Evolutionary conservation across 2,329 filamentous ascomycete species (phyloP).

Genomic region (Apiospora saccharicola): DNA sequence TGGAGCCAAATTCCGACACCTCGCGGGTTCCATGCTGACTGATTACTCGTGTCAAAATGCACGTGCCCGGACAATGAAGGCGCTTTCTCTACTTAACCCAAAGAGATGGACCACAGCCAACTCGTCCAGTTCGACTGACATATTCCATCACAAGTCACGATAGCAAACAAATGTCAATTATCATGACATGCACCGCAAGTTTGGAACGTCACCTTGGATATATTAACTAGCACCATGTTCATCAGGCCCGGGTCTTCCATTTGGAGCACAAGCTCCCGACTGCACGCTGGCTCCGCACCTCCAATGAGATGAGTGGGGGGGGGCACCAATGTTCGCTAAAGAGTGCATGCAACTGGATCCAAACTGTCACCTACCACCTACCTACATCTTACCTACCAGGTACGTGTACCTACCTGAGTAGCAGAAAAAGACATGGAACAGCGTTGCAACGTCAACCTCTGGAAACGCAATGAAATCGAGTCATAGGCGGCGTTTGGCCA

Average conservation of each 20-base stretch:
- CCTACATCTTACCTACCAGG: too few species aligned
- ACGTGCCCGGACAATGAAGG: background rate
- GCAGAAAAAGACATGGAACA: conserved; percentile 26
- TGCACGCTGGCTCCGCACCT: background rate
- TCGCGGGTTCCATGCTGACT: conserved; percentile 2
- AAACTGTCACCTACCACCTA: background rate
- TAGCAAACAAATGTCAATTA: background rate
- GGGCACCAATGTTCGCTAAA: background rate
- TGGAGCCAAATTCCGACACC: background rate
- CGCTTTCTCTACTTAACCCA: background rate
- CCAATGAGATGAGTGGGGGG: background rate
- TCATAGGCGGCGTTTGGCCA: conserved; percentile 26
- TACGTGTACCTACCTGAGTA: background rate
- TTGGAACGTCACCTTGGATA: background rate
- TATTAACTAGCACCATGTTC: background rate
- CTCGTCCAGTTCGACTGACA: background rate
- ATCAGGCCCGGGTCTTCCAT: background rate
- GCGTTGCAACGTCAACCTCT: conserved; percentile 24
- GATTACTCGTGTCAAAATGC: background rate
- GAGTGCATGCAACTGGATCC: background rate
- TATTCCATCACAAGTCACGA: background rate
- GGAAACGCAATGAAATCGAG: conserved; percentile 31
- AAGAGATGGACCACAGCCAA: background rate
- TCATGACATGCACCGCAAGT: background rate
- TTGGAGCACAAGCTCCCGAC: background rate